Evolutionary conservation across 2,329 filamentous ascomycete species (phyloP), one percentile per base, ranked within the genome.

Genomic region (Diaporthe batatas): DNA sequence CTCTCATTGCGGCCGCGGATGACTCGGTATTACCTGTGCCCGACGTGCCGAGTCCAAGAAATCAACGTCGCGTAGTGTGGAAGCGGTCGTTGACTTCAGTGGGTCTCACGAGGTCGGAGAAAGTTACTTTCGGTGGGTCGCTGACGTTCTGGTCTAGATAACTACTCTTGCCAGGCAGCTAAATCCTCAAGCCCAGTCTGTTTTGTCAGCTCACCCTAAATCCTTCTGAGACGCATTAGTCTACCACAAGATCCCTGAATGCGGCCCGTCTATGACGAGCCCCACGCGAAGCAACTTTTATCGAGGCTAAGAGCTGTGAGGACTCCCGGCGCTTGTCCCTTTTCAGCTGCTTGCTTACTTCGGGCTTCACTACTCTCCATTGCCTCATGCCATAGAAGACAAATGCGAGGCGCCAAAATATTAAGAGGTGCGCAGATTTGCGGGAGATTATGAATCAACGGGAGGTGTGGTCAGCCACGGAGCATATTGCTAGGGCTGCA

Each of bases 281-380:
- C 59, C 59, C 59, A 65, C 59, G 2, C 29, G 29, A 51, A 65
- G 59, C 59, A 65, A 65, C 59, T 65, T 65, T 65, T 65, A 65
- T 65, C 59, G 59, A 65, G 44, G 0, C 59, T 51, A 65, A 65
- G 42, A 36, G 21, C 18, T n/a, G 21, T 32, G 3, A 23, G 29
- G 29, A n/a, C 11, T 32, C 21, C 23, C 21, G 6, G 29, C 25
- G 59, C 42, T 65, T 65, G 42, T 14, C 59, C 44, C 0, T 65
- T 65, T 65, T 51, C 18, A 36, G 59, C 11, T 18, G 12, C 11
- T 5, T 36, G 59, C 59, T 65, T 51, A 65, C 59, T 36, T 65
- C 59, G 44, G 59, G 51, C 25, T 21, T 65, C 42, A 6, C 23
- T 18, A 23, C 29, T 14, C 11, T 23, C 42, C 29, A 5, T 65